A percentile compares a stretch with the other conserved stretches of the same genome.
Conservation (phyloP, 164 flowering plant species). For the Kingdonia uniflora region DNA sequence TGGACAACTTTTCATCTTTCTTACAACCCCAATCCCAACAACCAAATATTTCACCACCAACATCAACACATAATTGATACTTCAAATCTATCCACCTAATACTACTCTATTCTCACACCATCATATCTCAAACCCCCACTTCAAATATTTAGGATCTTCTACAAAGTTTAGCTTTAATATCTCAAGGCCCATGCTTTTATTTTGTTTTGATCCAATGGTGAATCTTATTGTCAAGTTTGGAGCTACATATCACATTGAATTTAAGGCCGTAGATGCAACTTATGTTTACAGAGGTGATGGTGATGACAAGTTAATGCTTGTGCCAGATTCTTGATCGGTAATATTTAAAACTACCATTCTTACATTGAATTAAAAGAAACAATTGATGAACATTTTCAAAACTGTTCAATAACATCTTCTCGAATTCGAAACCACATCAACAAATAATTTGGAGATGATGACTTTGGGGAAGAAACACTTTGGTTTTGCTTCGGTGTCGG, state of each 20-base stretch:
- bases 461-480: no score
- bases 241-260: conserved; percentile 54
- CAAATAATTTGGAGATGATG: no score
- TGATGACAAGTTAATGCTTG: conserved; percentile 35
- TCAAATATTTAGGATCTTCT: conserved; percentile 21
- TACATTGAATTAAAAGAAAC: conserved; percentile 59
- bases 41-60: no score
- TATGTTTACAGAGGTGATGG: conserved; percentile 27
- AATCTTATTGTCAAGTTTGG: conserved; percentile 57
- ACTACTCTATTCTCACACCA: conserved; percentile 34
- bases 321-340: conserved; percentile 71
- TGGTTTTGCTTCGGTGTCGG: no score
- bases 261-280: conserved; percentile 64
- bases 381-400: conserved; percentile 74
- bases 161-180: conserved; percentile 55
- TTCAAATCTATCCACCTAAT: conserved; percentile 24
- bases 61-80: neutral
- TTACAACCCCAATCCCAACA: conserved; percentile 26
- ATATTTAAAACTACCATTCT: conserved; percentile 60
- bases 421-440: neutral
- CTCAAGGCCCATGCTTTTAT: conserved; percentile 68
- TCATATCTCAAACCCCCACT: conserved; percentile 34
- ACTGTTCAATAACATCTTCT: conserved; percentile 56
- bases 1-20: conserved; percentile 36
- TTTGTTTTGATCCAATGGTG: conserved; percentile 60